Conservation (phyloP, 2,329 filamentous ascomycete species). For the Penicillium glabrum region DNA sequence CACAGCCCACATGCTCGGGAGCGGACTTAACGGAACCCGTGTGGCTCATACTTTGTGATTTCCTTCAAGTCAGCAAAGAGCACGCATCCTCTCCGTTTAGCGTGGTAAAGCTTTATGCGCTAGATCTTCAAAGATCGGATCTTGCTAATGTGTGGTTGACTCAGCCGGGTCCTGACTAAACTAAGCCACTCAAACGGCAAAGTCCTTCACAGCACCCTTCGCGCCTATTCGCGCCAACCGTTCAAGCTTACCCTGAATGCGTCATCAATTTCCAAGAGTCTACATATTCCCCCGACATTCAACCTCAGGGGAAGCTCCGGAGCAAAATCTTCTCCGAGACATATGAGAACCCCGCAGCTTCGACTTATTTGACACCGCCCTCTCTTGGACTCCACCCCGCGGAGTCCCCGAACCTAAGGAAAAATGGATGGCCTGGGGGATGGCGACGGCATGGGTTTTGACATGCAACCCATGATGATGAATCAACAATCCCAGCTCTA, state of each 20-base stretch:
- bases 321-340: slow-evolving; percentile 8
- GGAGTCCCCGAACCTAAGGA: slow-evolving; percentile 6
- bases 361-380: slow-evolving; percentile 14
- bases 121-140: neutral
- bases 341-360: slow-evolving; percentile 18
- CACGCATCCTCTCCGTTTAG: neutral
- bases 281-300: slow-evolving; percentile 1
- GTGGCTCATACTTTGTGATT: neutral
- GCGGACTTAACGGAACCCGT: slow-evolving; percentile 21
- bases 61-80: neutral
- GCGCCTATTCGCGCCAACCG: neutral
- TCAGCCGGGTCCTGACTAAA: neutral
- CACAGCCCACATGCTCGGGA: slow-evolving; percentile 11
- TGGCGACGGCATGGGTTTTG: slow-evolving; percentile 42
- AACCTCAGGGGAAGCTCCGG: slow-evolving; percentile 7
- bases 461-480: slow-evolving; percentile 54
- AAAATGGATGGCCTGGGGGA: slow-evolving; percentile 39
- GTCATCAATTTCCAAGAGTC: neutral
- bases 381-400: slow-evolving; percentile 19
- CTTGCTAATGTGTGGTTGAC: neutral
- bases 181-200: neutral
- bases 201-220: neutral
- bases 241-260: slow-evolving; percentile 7
- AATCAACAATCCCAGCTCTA: slow-evolving; percentile 65
- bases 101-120: neutral